These are phyloP conservation scores for Metschnikowia cerradonensis DNA, from an alignment of 805 yeast species.

Conservation along the genomic window DNA sequence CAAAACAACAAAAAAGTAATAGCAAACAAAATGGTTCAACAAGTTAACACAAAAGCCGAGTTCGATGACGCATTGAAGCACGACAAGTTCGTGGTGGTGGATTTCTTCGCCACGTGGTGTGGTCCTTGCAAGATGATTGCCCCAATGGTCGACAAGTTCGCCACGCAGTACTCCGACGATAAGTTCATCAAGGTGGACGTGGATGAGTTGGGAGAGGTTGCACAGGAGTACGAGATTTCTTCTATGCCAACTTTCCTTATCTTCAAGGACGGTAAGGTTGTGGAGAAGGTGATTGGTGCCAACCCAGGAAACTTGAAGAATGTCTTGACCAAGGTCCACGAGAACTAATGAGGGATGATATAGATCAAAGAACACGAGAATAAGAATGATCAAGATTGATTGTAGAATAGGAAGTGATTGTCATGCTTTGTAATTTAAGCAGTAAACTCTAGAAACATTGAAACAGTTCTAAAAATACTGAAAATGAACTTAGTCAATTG, in stretches of 20 bases:
- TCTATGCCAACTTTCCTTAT: constrained; percentile 64
- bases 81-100: constrained; percentile 81
- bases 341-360: background rate
- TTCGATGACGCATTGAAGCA: constrained; percentile 61
- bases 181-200: constrained; percentile 89
- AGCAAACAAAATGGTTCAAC: constrained; percentile 32
- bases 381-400: too few species aligned
- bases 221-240: constrained; percentile 56
- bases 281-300: constrained; percentile 84
- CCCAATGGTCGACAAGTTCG: constrained; percentile 83
- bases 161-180: constrained; percentile 60
- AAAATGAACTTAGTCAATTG: too few species aligned
- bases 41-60: constrained; percentile 41
- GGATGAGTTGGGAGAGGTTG: constrained; percentile 74
- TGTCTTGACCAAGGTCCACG: constrained; percentile 34
- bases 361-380: too few species aligned
- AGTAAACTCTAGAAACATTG: too few species aligned
- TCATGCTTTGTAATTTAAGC: too few species aligned
- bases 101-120: constrained; percentile 97
- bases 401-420: too few species aligned
- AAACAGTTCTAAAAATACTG: too few species aligned
- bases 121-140: constrained; percentile 99
- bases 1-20: too few species aligned
- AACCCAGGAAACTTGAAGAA: constrained; percentile 80
- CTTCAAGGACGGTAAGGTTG: constrained; percentile 78